Conservation (phyloP, 1,284 basidiomycete species). For the Sporisorium sorghi region DNA sequence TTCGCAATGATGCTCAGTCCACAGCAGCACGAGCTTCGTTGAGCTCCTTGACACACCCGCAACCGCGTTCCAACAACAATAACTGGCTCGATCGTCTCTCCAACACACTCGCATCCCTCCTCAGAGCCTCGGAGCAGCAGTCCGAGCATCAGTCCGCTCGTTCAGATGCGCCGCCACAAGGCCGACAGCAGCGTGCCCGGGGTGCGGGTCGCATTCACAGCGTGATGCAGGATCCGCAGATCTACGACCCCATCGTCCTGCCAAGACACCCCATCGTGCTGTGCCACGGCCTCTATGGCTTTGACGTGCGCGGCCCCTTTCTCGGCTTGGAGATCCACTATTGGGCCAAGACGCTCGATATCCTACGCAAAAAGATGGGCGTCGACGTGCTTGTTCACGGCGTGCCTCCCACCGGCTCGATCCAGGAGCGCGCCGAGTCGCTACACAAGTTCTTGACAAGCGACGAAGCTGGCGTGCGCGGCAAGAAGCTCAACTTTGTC, state of each 20-base stretch:
- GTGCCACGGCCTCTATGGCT: constrained; percentile 90
- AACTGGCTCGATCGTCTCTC: constrained; percentile 42
- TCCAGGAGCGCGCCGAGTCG: constrained; percentile 82
- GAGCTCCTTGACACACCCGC: constrained; percentile 39
- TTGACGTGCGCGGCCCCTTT: constrained; percentile 84
- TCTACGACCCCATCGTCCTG: constrained; percentile 74
- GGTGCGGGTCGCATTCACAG: constrained; percentile 42
- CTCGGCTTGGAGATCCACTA: constrained; percentile 83
- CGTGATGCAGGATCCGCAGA: constrained; percentile 56
- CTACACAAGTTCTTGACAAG: constrained; percentile 80
- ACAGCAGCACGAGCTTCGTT: constrained; percentile 15
- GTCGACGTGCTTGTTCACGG: constrained; percentile 95
- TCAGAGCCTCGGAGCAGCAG: constrained; percentile 34
- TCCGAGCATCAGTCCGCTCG: constrained; percentile 13
- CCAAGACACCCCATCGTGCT: constrained; percentile 91
- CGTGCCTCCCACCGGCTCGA: constrained; percentile 93
- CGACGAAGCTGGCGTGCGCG: constrained; percentile 74
- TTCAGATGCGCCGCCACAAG: constrained; percentile 8
- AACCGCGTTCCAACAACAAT: constrained; percentile 28
- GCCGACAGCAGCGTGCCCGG: constrained; percentile 15
- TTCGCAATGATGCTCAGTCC: background rate
- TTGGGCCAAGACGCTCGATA: constrained; percentile 88
- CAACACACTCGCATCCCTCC: constrained; percentile 24
- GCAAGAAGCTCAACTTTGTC: constrained; percentile 86
- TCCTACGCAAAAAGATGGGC: constrained; percentile 84